Conservation (phyloP, 2,329 filamentous ascomycete species). For the Clathrospora elynae region DNA sequence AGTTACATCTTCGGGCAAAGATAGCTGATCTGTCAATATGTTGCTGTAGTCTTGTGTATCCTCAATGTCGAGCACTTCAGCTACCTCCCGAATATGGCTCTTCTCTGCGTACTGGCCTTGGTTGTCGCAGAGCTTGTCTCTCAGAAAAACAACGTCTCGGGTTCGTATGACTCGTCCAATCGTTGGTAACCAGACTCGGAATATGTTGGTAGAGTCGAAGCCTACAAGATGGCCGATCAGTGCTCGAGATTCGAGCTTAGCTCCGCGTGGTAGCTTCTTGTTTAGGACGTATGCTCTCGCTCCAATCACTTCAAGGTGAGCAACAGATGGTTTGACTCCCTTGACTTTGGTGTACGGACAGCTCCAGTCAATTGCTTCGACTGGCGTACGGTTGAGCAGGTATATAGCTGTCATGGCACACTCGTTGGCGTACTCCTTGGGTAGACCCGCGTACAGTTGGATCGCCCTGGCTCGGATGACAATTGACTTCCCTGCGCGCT, state of each 20-base stretch:
- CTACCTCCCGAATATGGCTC: slow-evolving; percentile 1
- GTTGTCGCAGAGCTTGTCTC: neutral
- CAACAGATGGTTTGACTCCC: slow-evolving; percentile 3
- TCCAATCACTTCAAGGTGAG: slow-evolving; percentile 6
- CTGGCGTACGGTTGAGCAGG: slow-evolving; percentile 17
- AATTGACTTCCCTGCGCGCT: slow-evolving; percentile 7
- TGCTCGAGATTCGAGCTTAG: slow-evolving; percentile 12
- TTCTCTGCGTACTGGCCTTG: too few species aligned
- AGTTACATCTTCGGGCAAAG: neutral
- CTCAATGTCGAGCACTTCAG: slow-evolving; percentile 1
- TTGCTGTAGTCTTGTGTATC: slow-evolving; percentile 1
- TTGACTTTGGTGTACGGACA: slow-evolving; percentile 10
- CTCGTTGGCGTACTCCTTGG: slow-evolving; percentile 9
- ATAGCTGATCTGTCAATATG: slow-evolving; percentile 2
- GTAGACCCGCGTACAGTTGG: slow-evolving; percentile 3
- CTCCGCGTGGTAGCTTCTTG: neutral
- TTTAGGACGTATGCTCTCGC: slow-evolving; percentile 14
- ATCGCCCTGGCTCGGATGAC: slow-evolving; percentile 10
- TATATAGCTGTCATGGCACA: slow-evolving; percentile 8
- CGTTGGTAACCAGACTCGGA: slow-evolving; percentile 11
- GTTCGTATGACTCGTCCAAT: slow-evolving; percentile 3
- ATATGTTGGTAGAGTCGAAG: slow-evolving; percentile 20
- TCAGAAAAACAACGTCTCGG: slow-evolving; percentile 10
- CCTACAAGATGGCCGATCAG: slow-evolving; percentile 20
- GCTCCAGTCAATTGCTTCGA: slow-evolving; percentile 7